Conservation (phyloP, 495 filamentous ascomycete species). For the Neurospora cerealis region DNA sequence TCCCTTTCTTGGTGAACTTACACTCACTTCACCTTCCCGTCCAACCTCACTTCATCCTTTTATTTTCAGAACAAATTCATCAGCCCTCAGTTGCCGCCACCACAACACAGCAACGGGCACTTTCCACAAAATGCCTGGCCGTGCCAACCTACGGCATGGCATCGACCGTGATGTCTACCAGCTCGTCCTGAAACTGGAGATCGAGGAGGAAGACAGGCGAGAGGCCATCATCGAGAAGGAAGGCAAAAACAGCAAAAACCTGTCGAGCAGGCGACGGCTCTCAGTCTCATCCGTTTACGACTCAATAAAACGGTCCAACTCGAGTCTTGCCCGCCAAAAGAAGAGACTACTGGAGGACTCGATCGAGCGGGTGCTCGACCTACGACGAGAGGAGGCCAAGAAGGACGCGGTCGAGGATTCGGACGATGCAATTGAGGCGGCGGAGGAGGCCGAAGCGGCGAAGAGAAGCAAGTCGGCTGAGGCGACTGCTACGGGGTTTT, state of each 20-base stretch:
- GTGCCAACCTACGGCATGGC: conserved; percentile 15
- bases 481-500: conserved; percentile 14
- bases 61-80: neutral
- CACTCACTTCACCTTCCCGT: neutral
- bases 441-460: conserved; percentile 34
- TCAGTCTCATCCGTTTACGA: conserved; percentile 61
- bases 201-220: conserved; percentile 31
- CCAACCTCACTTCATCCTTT: neutral
- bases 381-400: conserved; percentile 56
- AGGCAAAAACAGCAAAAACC: neutral
- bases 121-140: conserved; percentile 5
- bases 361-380: conserved; percentile 72
- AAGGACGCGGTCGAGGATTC: conserved; percentile 44
- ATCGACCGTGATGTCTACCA: conserved; percentile 51
- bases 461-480: conserved; percentile 11
- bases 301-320: conserved; percentile 72
- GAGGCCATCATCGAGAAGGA: conserved; percentile 6
- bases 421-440: conserved; percentile 57
- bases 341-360: conserved; percentile 75
- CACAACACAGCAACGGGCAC: neutral
- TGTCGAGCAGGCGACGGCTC: conserved; percentile 20
- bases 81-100: neutral
- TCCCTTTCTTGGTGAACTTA: neutral
- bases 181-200: conserved; percentile 58
- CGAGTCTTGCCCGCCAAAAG: conserved; percentile 66